Evolutionary conservation across 139 green algal species (phyloP).

Genomic region (Chlamydomonas incerta): DNA sequence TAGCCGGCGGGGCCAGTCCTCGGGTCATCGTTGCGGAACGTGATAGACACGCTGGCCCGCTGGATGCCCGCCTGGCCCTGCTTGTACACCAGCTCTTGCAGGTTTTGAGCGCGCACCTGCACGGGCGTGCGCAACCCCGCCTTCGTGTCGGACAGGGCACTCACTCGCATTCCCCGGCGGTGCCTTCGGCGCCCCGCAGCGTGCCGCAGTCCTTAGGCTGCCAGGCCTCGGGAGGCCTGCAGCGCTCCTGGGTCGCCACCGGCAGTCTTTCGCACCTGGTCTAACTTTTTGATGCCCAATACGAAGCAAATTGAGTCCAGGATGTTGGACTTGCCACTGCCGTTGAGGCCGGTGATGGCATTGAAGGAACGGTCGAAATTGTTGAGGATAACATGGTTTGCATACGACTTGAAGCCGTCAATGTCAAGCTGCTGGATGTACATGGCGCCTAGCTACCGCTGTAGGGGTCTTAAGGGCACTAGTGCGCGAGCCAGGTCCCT

Average conservation of each 20-base stretch:
- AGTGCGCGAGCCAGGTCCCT: no score
- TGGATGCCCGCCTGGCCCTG: conserved; percentile 97
- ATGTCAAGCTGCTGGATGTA: conserved; percentile 96
- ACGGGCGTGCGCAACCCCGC: no score
- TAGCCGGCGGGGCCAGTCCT: conserved; percentile 87
- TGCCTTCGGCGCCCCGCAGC: neutral
- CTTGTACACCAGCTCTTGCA: conserved; percentile 99
- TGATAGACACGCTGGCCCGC: conserved; percentile 98
- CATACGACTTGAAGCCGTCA: conserved; percentile 99
- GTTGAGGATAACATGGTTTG: conserved; percentile 84
- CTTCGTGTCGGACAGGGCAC: no score
- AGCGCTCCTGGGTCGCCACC: no score
- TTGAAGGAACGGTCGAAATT: conserved; percentile 98
- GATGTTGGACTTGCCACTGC: conserved; percentile 98
- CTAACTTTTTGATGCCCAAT: conserved; percentile 96
- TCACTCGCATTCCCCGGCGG: no score
- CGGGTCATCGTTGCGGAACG: conserved; percentile 95
- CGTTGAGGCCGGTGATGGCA: conserved; percentile 99
- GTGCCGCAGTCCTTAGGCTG: neutral
- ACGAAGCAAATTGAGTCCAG: conserved; percentile 99
- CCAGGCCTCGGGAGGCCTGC: neutral
- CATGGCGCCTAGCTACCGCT: conserved; percentile 69
- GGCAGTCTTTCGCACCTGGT: conserved; percentile 66
- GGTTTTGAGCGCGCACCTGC: conserved; percentile 91
- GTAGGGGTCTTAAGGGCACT: no score